Evolutionary conservation across 192 early-diverging fungal genomes (phyloP), one percentile per base, ranked within the genome.

Genomic region (Backusella liffmaniae): DNA sequence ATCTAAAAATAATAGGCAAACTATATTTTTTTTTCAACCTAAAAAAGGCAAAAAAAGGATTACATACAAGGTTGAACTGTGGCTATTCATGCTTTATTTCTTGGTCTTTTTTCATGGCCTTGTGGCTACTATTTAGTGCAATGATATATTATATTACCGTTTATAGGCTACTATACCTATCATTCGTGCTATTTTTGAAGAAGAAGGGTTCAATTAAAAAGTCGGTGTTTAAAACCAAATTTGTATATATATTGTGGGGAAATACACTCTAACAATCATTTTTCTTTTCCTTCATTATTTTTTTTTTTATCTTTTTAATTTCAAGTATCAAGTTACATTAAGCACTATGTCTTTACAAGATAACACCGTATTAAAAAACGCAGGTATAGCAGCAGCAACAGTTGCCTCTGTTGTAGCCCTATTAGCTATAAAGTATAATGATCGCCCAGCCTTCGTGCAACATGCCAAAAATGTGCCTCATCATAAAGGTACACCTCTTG

Each of bases 391-490:
- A n/a, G 21, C 42, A 7, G 71, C 32, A 36, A 21, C 71, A 21
- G 15, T 46, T 13, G 26, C 42, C 6, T 46, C 71, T 5, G 66
- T 36, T n/a, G 3, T 77, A 4, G 67, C 46, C 42, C 2, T 73
- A 5, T 35, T 80, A 7, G 69, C 75, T 7, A 51, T 76, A 23
- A 76, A 65, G n/a, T 80, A 80, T 26, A 75, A 75, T 37, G 79
- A 80, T 13, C 75, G 74, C 13, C 70, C 79, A 5, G 37, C 66
- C 7, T 80, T 80, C 46, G 35, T 51, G 23, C 44, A 80, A 34
- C 59, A 73, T 16, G 66, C 34, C 4, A 30, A 65, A 35, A 44
- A 39, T n/a, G 21, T 80, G 0, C 42, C 70, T 12, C 12, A 36
- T 3, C 29, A 21, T 7, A 73, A 59, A 42, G 79, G 75, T 13